These are phyloP conservation scores for Spizellomyces sp. DNA, from an alignment of 192 early-diverging fungal genomes.

Conservation along the genomic window DNA sequence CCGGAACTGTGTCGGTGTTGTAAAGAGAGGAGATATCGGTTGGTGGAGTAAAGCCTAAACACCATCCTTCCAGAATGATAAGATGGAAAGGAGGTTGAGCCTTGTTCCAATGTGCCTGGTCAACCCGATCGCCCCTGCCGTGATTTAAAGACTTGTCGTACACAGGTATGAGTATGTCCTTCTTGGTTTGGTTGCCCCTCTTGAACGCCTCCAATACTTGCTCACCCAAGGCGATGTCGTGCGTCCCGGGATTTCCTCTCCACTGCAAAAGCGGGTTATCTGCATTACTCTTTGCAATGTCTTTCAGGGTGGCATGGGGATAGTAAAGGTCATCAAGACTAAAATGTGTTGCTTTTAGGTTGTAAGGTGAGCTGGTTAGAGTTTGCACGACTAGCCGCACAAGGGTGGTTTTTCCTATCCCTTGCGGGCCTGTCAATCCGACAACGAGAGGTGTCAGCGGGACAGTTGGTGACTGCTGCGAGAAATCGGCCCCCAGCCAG, in stretches of 20 bases:
- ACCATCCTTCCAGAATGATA: slow-evolving; percentile 94
- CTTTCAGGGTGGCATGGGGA: slow-evolving; percentile 64
- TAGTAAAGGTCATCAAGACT: slow-evolving; percentile 84
- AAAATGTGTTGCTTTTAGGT: slow-evolving; percentile 24
- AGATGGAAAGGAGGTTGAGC: slow-evolving; percentile 67
- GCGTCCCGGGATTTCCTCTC: slow-evolving; percentile 89
- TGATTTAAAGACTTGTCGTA: slow-evolving; percentile 80
- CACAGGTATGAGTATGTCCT: slow-evolving; percentile 52
- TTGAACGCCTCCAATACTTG: slow-evolving; percentile 19
- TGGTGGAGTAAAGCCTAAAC: slow-evolving; percentile 66
- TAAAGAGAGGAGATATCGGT: neutral
- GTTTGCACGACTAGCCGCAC: slow-evolving; percentile 9
- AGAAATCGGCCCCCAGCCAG: too few species aligned
- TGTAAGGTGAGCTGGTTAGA: neutral
- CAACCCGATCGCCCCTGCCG: slow-evolving; percentile 79
- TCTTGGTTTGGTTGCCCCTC: neutral
- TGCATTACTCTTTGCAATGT: slow-evolving; percentile 42
- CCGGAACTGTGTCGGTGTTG: too few species aligned
- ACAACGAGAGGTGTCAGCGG: slow-evolving; percentile 61
- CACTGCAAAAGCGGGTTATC: slow-evolving; percentile 75
- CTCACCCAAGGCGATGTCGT: slow-evolving; percentile 72
- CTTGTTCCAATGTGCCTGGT: slow-evolving; percentile 58
- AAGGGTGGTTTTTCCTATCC: slow-evolving; percentile 64
- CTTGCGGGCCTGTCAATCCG: slow-evolving; percentile 82
- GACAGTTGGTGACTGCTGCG: neutral